These are phyloP conservation scores for Nymphaea thermarum DNA, from an alignment of 164 flowering plant genomes.

Conservation along the genomic window DNA sequence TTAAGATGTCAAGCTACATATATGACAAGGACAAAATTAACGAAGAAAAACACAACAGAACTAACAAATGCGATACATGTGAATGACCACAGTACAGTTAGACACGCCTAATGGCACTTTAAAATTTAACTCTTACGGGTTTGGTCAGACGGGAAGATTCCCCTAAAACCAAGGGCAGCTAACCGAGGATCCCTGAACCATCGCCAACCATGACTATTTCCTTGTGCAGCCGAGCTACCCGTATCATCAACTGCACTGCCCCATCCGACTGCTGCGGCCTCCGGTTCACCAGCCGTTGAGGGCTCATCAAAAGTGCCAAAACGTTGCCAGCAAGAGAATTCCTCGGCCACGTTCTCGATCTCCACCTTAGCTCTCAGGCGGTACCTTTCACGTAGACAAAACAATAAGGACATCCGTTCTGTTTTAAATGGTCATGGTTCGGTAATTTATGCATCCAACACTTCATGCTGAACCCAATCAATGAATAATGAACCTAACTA, in stretches of 20 bases:
- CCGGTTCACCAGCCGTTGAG: conserved; percentile 52
- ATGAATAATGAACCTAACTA: too few species aligned
- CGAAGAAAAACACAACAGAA: too few species aligned
- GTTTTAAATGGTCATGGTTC: too few species aligned
- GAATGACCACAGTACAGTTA: background rate
- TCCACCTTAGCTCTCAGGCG: conserved; percentile 88
- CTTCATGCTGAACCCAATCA: too few species aligned
- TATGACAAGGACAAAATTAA: too few species aligned
- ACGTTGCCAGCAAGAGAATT: conserved; percentile 87
- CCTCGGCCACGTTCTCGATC: conserved; percentile 59
- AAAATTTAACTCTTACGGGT: conserved; percentile 36
- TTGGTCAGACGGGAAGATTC: conserved; percentile 53
- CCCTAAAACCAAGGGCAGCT: conserved; percentile 76
- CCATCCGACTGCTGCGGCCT: conserved; percentile 65
- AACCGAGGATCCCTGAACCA: conserved; percentile 91
- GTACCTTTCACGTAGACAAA: conserved; percentile 30
- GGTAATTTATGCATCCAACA: too few species aligned
- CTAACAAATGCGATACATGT: too few species aligned
- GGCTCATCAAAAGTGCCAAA: conserved; percentile 45
- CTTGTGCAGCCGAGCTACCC: conserved; percentile 49
- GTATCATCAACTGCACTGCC: conserved; percentile 48
- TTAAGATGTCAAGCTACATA: background rate
- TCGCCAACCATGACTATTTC: conserved; percentile 52
- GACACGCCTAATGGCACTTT: background rate
- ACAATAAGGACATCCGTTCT: too few species aligned